phyloP scores from a whole-genome alignment of 2,329 filamentous ascomycete genomes.

The Sarocladium kiliense region DNA sequence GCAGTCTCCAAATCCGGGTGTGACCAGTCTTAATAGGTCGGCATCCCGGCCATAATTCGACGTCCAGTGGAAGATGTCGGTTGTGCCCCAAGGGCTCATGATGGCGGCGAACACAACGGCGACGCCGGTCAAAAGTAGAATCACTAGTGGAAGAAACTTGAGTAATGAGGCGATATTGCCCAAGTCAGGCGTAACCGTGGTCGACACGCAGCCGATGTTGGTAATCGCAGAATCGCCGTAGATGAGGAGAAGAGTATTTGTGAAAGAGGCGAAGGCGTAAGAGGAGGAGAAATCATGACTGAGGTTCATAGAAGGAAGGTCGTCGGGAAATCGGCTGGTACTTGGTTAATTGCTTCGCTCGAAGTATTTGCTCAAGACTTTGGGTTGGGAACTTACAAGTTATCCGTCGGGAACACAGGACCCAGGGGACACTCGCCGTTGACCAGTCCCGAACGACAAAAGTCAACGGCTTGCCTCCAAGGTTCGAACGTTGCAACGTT shows the following conservation, averaged over 20 bases:
- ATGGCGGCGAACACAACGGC: slow-evolving; percentile 82
- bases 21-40: slow-evolving; percentile 85
- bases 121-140: slow-evolving; percentile 73
- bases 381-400: slow-evolving; percentile 29
- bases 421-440: slow-evolving; percentile 68
- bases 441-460: slow-evolving; percentile 58
- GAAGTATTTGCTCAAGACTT: too few relatives aligned
- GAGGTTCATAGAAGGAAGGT: slow-evolving; percentile 68
- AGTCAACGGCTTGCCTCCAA: slow-evolving; percentile 50
- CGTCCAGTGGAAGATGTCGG: slow-evolving; percentile 91
- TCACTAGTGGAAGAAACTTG: slow-evolving; percentile 69
- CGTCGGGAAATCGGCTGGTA: slow-evolving; percentile 30
- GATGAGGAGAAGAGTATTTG: slow-evolving; percentile 66
- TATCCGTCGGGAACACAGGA: slow-evolving; percentile 58
- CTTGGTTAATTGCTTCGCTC: too few relatives aligned
- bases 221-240: slow-evolving; percentile 63
- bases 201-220: slow-evolving; percentile 72
- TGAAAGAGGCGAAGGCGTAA: slow-evolving; percentile 81
- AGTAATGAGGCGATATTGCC: slow-evolving; percentile 65
- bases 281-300: slow-evolving; percentile 71
- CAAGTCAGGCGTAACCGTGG: slow-evolving; percentile 79
- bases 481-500: slow-evolving; percentile 75
- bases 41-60: slow-evolving; percentile 95
- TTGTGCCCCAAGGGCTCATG: slow-evolving; percentile 89
- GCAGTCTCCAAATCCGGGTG: slow-evolving; percentile 93